Evolutionary conservation across 352 stramenopile species (phyloP), one percentile per base, ranked within the genome.

Genomic region (Thalassiosira oceanica): DNA sequence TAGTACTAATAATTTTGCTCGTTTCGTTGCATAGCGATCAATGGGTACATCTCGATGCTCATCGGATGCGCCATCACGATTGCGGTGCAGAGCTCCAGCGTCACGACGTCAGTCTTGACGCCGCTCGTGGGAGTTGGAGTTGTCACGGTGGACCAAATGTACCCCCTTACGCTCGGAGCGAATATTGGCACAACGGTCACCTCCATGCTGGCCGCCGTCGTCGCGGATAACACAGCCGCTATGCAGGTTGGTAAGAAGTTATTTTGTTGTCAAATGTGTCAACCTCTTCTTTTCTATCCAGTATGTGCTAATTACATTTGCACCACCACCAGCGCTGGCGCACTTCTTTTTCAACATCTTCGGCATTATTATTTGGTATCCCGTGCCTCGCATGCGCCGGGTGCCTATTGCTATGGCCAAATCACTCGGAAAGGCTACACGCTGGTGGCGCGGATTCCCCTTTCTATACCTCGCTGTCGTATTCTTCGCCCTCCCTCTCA

Each of bases 211-310:
- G 91, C 93, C 24, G 74, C 92, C 8, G 63, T 96, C 24, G 92
- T 97, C 37, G 93, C 89, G 23, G 87, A 81, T 50, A 94, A 89
- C 36, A 70, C 83, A 0, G 67, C 92, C 35, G 83, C 89, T 3
- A 86, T 96, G 31, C 90, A 94, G 55, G 90, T 97, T 28, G 93
- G 96, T 97, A 84, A 97, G 96, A 74, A 70, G 96, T 11, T 90
- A 91, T 44, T 92, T 93, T 43, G 84, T 95, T 45, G 49, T 96
- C 35, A 86, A 97, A 26, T 97, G 93, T n/a, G n/a, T n/a, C n/a
- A n/a, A n/a, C n/a, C n/a, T n/a, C n/a, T n/a, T n/a, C n/a, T n/a
- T n/a, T n/a, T n/a, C n/a, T n/a, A n/a, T n/a, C n/a, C n/a, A n/a
- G n/a, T n/a, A n/a, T n/a, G n/a, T n/a, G n/a, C n/a, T n/a, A n/a